Percentiles rank a stretch among this genome's conserved stretches.
phyloP scores from a whole-genome alignment of 177 flowering plant species.

The Vitis hybrid region DNA sequence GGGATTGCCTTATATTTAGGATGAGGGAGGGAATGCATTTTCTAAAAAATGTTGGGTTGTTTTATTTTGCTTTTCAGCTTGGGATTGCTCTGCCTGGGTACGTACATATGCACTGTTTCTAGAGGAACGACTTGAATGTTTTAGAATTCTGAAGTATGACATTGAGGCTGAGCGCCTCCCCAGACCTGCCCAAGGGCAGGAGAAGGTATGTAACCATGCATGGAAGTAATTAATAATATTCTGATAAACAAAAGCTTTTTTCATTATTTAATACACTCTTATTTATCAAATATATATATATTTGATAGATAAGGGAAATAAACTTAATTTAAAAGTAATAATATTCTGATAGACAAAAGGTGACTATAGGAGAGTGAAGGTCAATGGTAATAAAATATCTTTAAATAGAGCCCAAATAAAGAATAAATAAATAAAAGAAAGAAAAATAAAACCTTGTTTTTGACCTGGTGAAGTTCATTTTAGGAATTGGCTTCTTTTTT shows the following conservation, averaged over 20 bases:
- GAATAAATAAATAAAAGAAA: background rate
- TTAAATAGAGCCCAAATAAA: background rate
- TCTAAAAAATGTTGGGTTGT: background rate
- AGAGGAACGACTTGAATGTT: conserved; percentile 93
- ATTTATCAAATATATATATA: no score
- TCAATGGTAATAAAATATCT: background rate
- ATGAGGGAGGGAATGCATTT: no score
- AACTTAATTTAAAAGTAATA: no score
- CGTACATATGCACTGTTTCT: conserved; percentile 84
- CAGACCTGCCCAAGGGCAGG: conserved; percentile 68
- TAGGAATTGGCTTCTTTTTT: background rate
- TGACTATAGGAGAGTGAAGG: background rate
- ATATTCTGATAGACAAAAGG: no score
- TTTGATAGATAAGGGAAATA: no score
- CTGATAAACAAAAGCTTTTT: background rate
- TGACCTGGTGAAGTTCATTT: background rate
- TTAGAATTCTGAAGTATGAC: conserved; percentile 79
- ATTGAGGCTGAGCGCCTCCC: conserved; percentile 87
- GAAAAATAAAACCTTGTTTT: background rate
- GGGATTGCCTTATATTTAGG: no score
- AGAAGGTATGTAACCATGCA: conserved; percentile 47
- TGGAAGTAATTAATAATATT: background rate
- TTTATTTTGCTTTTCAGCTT: conserved; percentile 48
- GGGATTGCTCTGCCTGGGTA: conserved; percentile 99
- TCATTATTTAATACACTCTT: background rate